Percentiles rank a stretch among this genome's conserved stretches.
Conservation (phyloP, 225 moss, liverwort and hornwort species). For the Neckera pumila region DNA sequence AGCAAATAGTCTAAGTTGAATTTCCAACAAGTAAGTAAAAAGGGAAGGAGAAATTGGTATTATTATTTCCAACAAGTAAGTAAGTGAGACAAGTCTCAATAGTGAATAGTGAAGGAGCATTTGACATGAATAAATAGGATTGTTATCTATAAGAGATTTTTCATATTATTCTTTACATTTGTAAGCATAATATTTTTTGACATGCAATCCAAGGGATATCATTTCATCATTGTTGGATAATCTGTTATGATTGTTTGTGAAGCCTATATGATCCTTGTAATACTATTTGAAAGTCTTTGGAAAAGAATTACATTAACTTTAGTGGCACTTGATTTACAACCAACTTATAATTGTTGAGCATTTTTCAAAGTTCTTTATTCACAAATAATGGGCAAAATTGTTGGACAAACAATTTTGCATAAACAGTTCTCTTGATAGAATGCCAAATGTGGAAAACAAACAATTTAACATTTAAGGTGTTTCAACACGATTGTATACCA, state of each 20-base stretch:
- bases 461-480: neutral
- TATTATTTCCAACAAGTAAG: neutral
- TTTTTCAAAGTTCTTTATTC: neutral
- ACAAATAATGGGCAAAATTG: neutral
- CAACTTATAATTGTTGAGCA: neutral
- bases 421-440: neutral
- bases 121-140: neutral
- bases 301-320: neutral
- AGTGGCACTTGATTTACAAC: neutral
- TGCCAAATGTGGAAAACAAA: neutral
- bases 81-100: neutral
- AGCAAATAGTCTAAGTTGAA: neutral
- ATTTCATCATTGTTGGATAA: neutral
- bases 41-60: too few relatives aligned
- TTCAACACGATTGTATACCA: neutral
- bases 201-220: neutral
- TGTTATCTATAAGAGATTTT: too few relatives aligned
- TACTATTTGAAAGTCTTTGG: neutral
- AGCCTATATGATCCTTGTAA: neutral
- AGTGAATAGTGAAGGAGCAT: neutral
- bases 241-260: neutral
- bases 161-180: too few relatives aligned
- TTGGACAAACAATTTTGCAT: neutral
- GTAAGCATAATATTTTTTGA: neutral
- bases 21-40: neutral